Base-by-base conservation (phyloP, 768 basidiomycete genomes). In the Rhodotorula babjevae region DNA sequence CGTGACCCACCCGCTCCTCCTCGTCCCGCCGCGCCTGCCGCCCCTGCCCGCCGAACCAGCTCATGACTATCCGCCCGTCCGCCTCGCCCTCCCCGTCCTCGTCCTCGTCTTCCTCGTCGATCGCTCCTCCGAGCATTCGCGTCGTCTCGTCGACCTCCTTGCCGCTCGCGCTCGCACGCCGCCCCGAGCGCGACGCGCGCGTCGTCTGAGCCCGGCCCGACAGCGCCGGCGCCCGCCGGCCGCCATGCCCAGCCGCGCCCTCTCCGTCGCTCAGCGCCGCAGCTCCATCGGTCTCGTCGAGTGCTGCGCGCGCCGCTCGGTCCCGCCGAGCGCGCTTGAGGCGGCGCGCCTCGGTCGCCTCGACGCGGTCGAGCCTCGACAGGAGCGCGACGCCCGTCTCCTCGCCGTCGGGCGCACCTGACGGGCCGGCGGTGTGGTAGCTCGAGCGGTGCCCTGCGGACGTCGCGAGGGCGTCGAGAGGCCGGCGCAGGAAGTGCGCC, bases 301-400 rank as follows among this genome's bases (percentile, higher is more conserved):
- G 58, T 29, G 46, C 42, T 42, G 10, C 42, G 56, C 50, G 44
- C n/a, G 40, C 68, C 0, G 25, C 57, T 62, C 49, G 25, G 62
- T 59, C 58, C 29, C 55, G 36, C 21, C 36, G 27, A 9, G 60
- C 63, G n/a, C 27, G 19, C 31, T 23, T 15, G 15, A 52, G 62
- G 0, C 64, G 31, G 6, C 65, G 85, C 92, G 92, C 94, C 61
- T 78, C 79, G n/a, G 90, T 90, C 25, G 87, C 88, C 79, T 93
- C 92, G 59, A 93, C 81, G 59, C 90, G 87, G 78, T 93, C 92
- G 75, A 93, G 84, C 75, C 92, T 91, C 77, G 91, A 90, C 50
- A 93, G 84, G 61, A 93, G 88, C 18, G 87, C 89, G 36, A 93
- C 91, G 19, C 92, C 92, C 0, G 90, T 92, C 42, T 90, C 91